Percentiles rank a stretch among this genome's conserved stretches.
phyloP scores from a whole-genome alignment of 371 early-diverging fungal species.

The Mucor lusitanicus region DNA sequence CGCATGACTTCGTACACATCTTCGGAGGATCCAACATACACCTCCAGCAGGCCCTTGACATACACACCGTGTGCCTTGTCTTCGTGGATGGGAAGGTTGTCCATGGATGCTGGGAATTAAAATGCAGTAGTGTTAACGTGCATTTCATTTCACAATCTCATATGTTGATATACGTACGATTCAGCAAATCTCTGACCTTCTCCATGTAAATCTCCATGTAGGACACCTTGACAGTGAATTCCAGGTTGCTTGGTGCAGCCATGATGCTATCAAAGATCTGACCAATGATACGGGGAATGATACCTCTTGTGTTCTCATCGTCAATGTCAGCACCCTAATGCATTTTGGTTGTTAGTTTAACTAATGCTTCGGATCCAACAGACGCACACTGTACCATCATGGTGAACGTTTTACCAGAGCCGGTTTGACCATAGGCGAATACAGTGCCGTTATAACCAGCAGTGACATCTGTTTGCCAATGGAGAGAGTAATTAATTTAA shows the following conservation, averaged over 20 bases:
- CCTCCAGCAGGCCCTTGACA: slow-evolving; percentile 93
- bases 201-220: slow-evolving; percentile 99
- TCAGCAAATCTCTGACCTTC: slow-evolving; percentile 94
- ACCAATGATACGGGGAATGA: slow-evolving; percentile 93
- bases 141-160: not conserved
- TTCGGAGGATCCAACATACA: slow-evolving; percentile 87
- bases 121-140: not conserved
- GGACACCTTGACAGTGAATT: slow-evolving; percentile 93
- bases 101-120: slow-evolving; percentile 64
- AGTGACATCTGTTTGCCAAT: slow-evolving; percentile 57
- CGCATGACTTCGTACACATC: slow-evolving; percentile 96
- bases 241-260: slow-evolving; percentile 83
- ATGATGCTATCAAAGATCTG: slow-evolving; percentile 86
- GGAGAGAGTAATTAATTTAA: not conserved
- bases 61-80: slow-evolving; percentile 94
- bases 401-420: slow-evolving; percentile 98
- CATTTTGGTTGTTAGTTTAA: slow-evolving; percentile 16
- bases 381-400: slow-evolving; percentile 78
- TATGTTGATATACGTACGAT: slow-evolving; percentile 58
- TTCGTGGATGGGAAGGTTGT: slow-evolving; percentile 94
- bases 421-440: slow-evolving; percentile 98
- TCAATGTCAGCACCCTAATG: slow-evolving; percentile 92
- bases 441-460: slow-evolving; percentile 96
- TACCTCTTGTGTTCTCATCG: slow-evolving; percentile 83
- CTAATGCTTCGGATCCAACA: not conserved